Conservation (phyloP, 2,329 filamentous ascomycete genomes). For the Sporothrix humicola region DNA sequence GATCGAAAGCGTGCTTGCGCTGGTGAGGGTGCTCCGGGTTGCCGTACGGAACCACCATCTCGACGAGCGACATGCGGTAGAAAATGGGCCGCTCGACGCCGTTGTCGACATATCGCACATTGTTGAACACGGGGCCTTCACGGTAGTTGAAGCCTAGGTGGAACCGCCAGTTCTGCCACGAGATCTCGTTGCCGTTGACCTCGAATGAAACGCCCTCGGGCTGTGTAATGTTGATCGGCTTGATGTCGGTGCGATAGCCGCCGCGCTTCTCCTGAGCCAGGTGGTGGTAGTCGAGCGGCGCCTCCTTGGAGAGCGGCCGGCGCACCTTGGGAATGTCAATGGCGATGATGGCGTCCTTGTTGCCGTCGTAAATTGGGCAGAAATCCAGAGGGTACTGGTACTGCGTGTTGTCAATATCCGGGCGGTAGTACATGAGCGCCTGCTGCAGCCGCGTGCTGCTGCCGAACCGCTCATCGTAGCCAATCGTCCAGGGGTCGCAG, state of each 20-base stretch:
- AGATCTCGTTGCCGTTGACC: conserved; percentile 66
- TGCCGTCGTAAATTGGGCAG: conserved; percentile 86
- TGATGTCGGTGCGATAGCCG: conserved; percentile 78
- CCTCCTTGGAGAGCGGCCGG: conserved; percentile 72
- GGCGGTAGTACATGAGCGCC: conserved; percentile 94
- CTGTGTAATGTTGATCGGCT: conserved; percentile 77
- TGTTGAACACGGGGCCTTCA: conserved; percentile 87
- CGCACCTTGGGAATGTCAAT: conserved; percentile 83
- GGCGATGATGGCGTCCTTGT: conserved; percentile 77
- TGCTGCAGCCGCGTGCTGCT: conserved; percentile 81
- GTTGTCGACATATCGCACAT: conserved; percentile 89
- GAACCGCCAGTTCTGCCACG: conserved; percentile 93
- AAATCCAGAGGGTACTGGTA: conserved; percentile 93
- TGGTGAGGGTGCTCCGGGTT: conserved; percentile 82
- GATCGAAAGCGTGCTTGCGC: conserved; percentile 80
- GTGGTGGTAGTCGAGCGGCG: conserved; percentile 80
- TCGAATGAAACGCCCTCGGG: conserved; percentile 85
- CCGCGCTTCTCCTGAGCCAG: conserved; percentile 73
- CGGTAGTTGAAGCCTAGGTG: conserved; percentile 95
- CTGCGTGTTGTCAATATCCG: conserved; percentile 82
- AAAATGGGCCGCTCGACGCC: conserved; percentile 78
- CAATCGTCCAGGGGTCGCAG: conserved; percentile 96
- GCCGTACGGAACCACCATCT: conserved; percentile 93
- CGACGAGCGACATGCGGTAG: conserved; percentile 84
- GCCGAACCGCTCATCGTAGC: conserved; percentile 89